Base-by-base conservation (phyloP, 495 filamentous ascomycete species). In the Aspergillus avenaceus region DNA sequence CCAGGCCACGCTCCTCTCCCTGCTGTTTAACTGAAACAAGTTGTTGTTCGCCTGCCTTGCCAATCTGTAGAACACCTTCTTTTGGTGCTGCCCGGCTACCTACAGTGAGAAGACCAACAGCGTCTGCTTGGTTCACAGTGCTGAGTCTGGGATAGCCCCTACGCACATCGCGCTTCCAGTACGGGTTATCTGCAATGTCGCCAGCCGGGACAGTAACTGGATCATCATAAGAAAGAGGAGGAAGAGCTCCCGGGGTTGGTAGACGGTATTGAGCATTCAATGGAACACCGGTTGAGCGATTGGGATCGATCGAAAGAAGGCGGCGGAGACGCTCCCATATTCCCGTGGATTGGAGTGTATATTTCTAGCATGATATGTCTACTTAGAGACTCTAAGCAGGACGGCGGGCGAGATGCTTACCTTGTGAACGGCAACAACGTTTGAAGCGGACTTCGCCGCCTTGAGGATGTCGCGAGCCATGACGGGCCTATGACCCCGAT, bases 131-230 rank as follows among this genome's bases (percentile, higher is more conserved):
- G 40, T 72, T 85, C 45, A 98, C 82, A 26, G 86, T 81, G 58
- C 86, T 90, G 38, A 87, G 76, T 48, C 77, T 78, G n/a, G 95
- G 87, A 74, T 97, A 98, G 61, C 77, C 81, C 60, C 95, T 83
- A 41, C 93, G 86, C 45, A 75, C 69, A 59, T 98, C 93, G 48
- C 93, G 90, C 74, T 95, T 95, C 88, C 90, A 98, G 81, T 98
- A 98, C 31, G 93, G 82, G 70, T 98, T 98, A 63, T 95, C 93
- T 58, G 93, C 93, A 54, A 98, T 83, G 68, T 99, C 93, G 47
- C 83, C 91, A 2, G 93, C 88, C n/a, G 95, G 93, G 0, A 87
- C 27, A 11, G 92, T 97, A 41, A 95, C 88, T 13, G 91, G 91
- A 63, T 97, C 95, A 65, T 88, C 83, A 72, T 96, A 98, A 23